Evolutionary conservation across 2,329 filamentous ascomycete species (phyloP), one percentile per base, ranked within the genome.

Genomic region (Pyricularia sp.): DNA sequence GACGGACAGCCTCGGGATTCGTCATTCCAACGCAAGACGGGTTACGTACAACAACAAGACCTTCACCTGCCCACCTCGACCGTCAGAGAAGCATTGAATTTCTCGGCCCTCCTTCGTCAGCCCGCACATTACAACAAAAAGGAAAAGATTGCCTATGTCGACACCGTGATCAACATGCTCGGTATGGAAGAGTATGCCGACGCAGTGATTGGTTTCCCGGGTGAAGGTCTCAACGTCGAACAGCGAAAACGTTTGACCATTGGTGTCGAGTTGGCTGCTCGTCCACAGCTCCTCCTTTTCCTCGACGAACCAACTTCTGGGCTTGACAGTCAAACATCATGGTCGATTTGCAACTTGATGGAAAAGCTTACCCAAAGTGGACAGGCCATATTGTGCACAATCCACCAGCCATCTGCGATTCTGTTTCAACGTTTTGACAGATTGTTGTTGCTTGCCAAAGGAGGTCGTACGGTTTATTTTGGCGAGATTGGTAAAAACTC

Each of bases 291-390:
- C 0, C 77, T 89, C 0, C 82, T 90, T 1, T 90, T 88, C 81
- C 82, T 92, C 17, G 90, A 93, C 73, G 65, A 93, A 76, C 90
- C 90, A 3, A 92, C 90, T 5, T 91, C 88, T 30, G 90, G 90
- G 76, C 83, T 92, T 31, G 90, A 93, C 76, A 88, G 84, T 74
- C 89, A 92, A 75, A 91, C 88, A 1, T 90, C 90, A 1, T 92
- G 89, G 88, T 87, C 88, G 69, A 92, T 92, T 74, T 84, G 87
- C 64, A 85, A 86, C 74, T 81, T 92, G 6, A 83, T 93, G 65
- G 85, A 90, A 71, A 92, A 91, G 72, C 81, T 90, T 0, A 82
- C 86, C 2, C 77, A 82, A 68, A 79, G 77, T 4, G 82, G 83
- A 4, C 83, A 85, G 71, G 81, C 83, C 10, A 79, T 85, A 10